A percentile compares a stretch with the other conserved stretches of the same genome.
Conservation (phyloP, 2,329 filamentous ascomycete species). For the Purpureocillium takamizusanense region DNA sequence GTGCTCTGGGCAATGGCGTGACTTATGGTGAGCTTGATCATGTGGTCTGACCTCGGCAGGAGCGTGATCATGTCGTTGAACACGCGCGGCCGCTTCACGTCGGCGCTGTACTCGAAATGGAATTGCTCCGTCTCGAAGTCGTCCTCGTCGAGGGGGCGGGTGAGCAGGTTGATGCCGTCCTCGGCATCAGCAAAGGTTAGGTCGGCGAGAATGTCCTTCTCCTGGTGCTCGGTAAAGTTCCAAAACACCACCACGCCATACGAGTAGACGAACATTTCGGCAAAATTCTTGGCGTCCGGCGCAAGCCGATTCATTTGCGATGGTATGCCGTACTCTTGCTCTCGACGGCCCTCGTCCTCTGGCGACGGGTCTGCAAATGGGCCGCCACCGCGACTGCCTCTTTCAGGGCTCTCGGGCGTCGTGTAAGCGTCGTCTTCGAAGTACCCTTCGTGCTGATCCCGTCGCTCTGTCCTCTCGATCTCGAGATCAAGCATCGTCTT, state of each 20-base stretch:
- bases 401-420: constrained; percentile 20
- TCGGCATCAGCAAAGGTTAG: constrained; percentile 76
- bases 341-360: constrained; percentile 18
- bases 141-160: constrained; percentile 71
- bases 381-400: constrained; percentile 15
- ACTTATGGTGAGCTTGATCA: constrained; percentile 97
- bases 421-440: constrained; percentile 63
- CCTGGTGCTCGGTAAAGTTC: constrained; percentile 95
- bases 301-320: constrained; percentile 51
- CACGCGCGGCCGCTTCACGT: constrained; percentile 78
- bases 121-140: constrained; percentile 98
- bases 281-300: constrained; percentile 68
- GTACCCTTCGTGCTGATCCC: constrained; percentile 88
- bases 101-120: constrained; percentile 90
- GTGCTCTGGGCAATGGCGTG: constrained; percentile 97
- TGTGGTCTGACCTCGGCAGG: constrained; percentile 82
- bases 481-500: constrained; percentile 90
- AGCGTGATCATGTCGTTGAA: constrained; percentile 99
- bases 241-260: constrained; percentile 98
- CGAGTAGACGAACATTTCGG: constrained; percentile 94
- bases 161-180: constrained; percentile 57
- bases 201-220: constrained; percentile 93
- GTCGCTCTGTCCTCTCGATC: constrained; percentile 84
- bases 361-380: constrained; percentile 22
- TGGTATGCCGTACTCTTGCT: constrained; percentile 30